Base-by-base conservation (phyloP, 495 filamentous ascomycete genomes). In the Wilcoxina mikolae region DNA sequence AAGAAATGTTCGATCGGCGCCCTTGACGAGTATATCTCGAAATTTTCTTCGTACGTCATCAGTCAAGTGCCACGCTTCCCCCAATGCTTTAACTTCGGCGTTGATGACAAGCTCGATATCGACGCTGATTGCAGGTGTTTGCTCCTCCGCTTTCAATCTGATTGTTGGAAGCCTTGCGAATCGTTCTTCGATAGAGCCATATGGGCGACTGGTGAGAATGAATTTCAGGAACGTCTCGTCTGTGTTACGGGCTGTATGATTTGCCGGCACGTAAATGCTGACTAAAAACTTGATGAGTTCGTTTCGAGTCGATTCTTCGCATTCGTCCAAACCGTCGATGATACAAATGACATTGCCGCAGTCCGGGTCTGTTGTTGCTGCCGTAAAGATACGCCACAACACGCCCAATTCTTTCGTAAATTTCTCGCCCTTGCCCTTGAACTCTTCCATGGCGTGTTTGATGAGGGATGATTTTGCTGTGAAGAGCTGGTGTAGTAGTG, bases 321-420 rank as follows among this genome's bases (percentile, higher is more conserved):
- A 74, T 59, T 74, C 71, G 44, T 74, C 72, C 5, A 74, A 54
- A n/a, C 61, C 72, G 52, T 74, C 72, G 0, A 73, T 53, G 28
- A 74, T 56, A 55, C 68, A 67, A 24, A 69, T 61, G 3, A 68
- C 46, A 28, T 62, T 55, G 3, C 56, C 61, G 12, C 61, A 58
- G 11, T 39, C 24, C 2, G 49, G 46, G 53, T 68, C 66, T 18
- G 20, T 53, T 0, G 52, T 44, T 12, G 50, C 55, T 3, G 46
- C 51, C 7, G 48, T 44, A 3, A 71, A 60, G 20, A 64, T 65
- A 7, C 26, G 25, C 70, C 69, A 72, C 9, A 72, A 51, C 25
- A 65, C 53, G 12, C 55, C 55, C 27, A 63, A 23, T 28, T 67
- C 62, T 25, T 64, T 10, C n/a, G 33, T 53, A 7, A 68, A 60